A percentile compares a stretch with the other conserved stretches of the same genome.
These are phyloP conservation scores for Alternaria infectoria DNA, from an alignment of 2,329 filamentous ascomycete species.

Conservation along the genomic window DNA sequence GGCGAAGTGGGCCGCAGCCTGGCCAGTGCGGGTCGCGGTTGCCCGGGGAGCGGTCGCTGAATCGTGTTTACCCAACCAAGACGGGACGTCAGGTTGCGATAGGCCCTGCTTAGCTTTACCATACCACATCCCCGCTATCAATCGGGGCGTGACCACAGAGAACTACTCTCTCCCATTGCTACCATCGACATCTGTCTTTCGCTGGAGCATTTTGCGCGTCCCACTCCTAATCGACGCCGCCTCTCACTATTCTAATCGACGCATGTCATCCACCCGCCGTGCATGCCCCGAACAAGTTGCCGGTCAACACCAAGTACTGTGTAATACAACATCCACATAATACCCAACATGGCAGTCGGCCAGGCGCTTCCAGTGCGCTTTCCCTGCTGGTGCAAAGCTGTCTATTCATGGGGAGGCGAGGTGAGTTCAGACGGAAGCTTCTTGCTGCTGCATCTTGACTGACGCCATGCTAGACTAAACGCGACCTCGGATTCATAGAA, in stretches of 20 bases:
- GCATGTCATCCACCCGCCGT: conserved; percentile 22
- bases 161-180: conserved; percentile 17
- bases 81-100: conserved; percentile 21
- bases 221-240: conserved; percentile 3
- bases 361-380: conserved; percentile 74
- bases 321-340: background rate
- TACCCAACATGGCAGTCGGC: conserved; percentile 52
- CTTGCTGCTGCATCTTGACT: conserved; percentile 22
- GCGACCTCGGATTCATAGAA: conserved; percentile 95
- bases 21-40: conserved; percentile 14
- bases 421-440: conserved; percentile 31
- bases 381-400: conserved; percentile 88
- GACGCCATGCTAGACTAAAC: conserved; percentile 68
- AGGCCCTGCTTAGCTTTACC: conserved; percentile 20
- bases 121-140: conserved; percentile 25
- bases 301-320: conserved; percentile 13
- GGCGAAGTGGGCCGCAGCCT: conserved; percentile 7
- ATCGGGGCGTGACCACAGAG: conserved; percentile 14
- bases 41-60: conserved; percentile 25
- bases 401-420: conserved; percentile 94
- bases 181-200: conserved; percentile 10
- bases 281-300: conserved; percentile 26
- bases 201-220: conserved; percentile 5
- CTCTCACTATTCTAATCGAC: conserved; percentile 13
- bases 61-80: conserved; percentile 23